Evolutionary conservation across 2,329 filamentous ascomycete genomes (phyloP).

Genomic region (Aspergillus bombycis): DNA sequence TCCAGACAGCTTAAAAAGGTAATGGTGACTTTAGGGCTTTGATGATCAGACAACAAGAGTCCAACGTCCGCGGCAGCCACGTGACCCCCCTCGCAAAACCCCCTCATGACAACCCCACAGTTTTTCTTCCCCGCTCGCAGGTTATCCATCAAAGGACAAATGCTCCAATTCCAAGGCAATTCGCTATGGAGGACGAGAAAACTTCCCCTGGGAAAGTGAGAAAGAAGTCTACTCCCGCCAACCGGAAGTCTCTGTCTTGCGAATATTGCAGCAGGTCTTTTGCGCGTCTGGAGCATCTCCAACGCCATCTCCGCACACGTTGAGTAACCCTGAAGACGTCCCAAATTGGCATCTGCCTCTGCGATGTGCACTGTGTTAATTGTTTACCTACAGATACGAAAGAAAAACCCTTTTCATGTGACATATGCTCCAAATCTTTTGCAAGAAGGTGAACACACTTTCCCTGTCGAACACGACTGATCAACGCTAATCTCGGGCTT

Average conservation of each 20-base stretch:
- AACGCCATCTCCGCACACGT: constrained; percentile 56
- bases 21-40: constrained; percentile 7
- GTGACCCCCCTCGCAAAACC: constrained; percentile 23
- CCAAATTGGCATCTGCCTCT: constrained; percentile 7
- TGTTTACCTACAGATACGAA: constrained; percentile 46
- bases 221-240: constrained; percentile 44
- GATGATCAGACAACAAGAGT: constrained; percentile 7
- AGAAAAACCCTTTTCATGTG: constrained; percentile 54
- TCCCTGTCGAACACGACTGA: constrained; percentile 3
- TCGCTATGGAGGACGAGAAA: constrained; percentile 46
- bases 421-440: constrained; percentile 54
- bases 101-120: constrained; percentile 39
- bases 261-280: constrained; percentile 54
- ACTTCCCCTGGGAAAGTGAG: constrained; percentile 39
- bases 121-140: constrained; percentile 43
- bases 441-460: constrained; percentile 44
- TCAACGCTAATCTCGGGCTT: constrained; percentile 28
- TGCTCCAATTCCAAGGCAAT: constrained; percentile 29
- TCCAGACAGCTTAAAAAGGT: neutral
- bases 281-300: constrained; percentile 53
- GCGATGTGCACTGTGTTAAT: constrained; percentile 24
- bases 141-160: constrained; percentile 26
- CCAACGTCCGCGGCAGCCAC: constrained; percentile 13
- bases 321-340: constrained; percentile 41
- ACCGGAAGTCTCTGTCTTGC: constrained; percentile 52